phyloP scores from a whole-genome alignment of 129 eudicot genomes.

The Ambrosia trifida region DNA sequence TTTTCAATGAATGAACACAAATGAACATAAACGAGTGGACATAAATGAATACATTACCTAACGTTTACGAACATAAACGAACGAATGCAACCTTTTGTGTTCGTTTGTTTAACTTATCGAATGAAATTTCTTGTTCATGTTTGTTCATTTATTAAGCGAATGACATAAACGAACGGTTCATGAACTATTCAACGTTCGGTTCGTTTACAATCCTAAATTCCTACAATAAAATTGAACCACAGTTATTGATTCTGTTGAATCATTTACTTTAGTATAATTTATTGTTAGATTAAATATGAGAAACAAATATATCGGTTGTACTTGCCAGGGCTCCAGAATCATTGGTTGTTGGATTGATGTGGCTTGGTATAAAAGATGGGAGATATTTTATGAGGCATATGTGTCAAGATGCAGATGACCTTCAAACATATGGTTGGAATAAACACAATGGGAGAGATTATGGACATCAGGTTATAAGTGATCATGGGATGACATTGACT shows the following conservation, averaged over 20 bases:
- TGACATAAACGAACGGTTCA: too few species aligned
- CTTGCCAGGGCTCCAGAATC: constrained; percentile 80
- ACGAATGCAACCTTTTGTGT: too few species aligned
- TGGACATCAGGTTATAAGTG: constrained; percentile 76
- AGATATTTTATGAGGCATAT: constrained; percentile 74
- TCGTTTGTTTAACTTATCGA: too few species aligned
- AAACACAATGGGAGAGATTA: constrained; percentile 95
- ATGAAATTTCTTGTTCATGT: too few species aligned
- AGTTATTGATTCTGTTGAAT: too few species aligned
- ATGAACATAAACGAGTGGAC: too few species aligned
- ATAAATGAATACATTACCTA: too few species aligned
- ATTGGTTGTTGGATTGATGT: constrained; percentile 88
- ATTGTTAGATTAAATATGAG: not conserved
- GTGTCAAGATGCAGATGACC: constrained; percentile 89
- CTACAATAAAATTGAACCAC: too few species aligned
- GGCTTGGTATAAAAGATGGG: constrained; percentile 91
- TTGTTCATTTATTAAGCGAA: too few species aligned
- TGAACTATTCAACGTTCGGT: too few species aligned
- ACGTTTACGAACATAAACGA: too few species aligned
- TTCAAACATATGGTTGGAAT: constrained; percentile 86
- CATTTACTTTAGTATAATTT: constrained; percentile 2
- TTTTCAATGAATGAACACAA: too few species aligned
- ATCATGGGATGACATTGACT: constrained; percentile 67
- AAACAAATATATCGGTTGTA: constrained; percentile 9
- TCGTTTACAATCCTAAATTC: not conserved